Conservation (phyloP, 441 rosid genomes). For the Bruguiera hainesii region DNA sequence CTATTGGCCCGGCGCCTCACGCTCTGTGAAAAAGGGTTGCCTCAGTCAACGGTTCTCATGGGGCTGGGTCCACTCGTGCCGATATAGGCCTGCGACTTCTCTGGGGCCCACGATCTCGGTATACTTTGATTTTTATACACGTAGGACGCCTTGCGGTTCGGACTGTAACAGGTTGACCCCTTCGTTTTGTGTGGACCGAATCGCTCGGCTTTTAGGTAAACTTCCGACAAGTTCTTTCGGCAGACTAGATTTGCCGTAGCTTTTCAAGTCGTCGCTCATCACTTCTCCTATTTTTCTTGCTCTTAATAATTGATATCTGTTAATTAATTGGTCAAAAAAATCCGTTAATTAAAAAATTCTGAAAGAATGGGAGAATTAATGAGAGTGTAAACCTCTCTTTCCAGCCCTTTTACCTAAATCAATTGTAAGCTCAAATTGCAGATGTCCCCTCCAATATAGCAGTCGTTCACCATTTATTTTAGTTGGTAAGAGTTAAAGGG, state of each 20-base stretch:
- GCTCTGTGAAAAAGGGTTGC: slow-evolving; percentile 16
- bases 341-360: too few relatives aligned
- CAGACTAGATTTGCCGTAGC: background rate
- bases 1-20: slow-evolving; percentile 32
- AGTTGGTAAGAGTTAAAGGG: too few relatives aligned
- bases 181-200: slow-evolving; percentile 25
- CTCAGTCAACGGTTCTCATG: slow-evolving; percentile 33
- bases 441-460: too few relatives aligned
- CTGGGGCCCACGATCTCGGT: slow-evolving; percentile 1
- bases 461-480: too few relatives aligned
- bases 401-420: too few relatives aligned
- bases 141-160: slow-evolving; percentile 12
- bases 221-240: background rate
- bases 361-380: too few relatives aligned
- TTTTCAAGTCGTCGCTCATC: background rate
- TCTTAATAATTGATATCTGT: background rate
- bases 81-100: background rate
- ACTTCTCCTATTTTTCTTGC: background rate
- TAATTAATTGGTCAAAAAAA: too few relatives aligned
- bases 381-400: too few relatives aligned
- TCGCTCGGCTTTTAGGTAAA: slow-evolving; percentile 12
- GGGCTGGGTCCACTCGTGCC: slow-evolving; percentile 9
- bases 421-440: too few relatives aligned
- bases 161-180: slow-evolving; percentile 35
- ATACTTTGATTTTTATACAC: slow-evolving; percentile 13